Evolutionary conservation across 202 grass and related monocot species (phyloP).

Genomic region (Setaria viridis): DNA sequence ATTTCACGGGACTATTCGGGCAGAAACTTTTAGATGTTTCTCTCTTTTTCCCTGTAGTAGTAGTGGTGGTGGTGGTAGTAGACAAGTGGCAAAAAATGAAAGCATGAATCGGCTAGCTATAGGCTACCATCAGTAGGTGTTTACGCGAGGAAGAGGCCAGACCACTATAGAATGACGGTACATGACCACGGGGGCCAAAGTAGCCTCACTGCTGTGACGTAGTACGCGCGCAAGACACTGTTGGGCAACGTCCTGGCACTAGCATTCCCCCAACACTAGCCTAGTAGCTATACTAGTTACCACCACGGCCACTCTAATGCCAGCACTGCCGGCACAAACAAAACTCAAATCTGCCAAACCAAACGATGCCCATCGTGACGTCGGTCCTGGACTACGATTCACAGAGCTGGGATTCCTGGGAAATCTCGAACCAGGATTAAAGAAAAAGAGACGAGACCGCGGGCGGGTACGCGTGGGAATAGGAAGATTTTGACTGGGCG

Average conservation of each 20-base stretch:
- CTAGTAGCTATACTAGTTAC: background rate
- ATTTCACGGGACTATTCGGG: background rate
- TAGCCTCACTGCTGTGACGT: background rate
- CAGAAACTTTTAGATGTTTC: background rate
- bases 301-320: background rate
- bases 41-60: too few relatives aligned
- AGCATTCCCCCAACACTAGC: too few relatives aligned
- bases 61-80: too few relatives aligned
- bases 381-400: background rate
- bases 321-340: background rate
- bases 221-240: background rate
- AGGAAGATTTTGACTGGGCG: conserved; percentile 32
- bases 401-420: conserved; percentile 43
- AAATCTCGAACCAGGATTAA: conserved; percentile 3
- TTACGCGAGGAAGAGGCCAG: background rate
- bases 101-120: background rate
- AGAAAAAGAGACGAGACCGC: background rate
- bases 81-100: background rate
- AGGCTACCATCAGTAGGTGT: background rate
- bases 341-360: background rate
- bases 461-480: background rate
- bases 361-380: background rate
- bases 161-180: background rate
- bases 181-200: background rate
- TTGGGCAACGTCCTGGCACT: background rate